Evolutionary conservation across 2,329 filamentous ascomycete species (phyloP).

Genomic region (Kalaharituber pfeilii): DNA sequence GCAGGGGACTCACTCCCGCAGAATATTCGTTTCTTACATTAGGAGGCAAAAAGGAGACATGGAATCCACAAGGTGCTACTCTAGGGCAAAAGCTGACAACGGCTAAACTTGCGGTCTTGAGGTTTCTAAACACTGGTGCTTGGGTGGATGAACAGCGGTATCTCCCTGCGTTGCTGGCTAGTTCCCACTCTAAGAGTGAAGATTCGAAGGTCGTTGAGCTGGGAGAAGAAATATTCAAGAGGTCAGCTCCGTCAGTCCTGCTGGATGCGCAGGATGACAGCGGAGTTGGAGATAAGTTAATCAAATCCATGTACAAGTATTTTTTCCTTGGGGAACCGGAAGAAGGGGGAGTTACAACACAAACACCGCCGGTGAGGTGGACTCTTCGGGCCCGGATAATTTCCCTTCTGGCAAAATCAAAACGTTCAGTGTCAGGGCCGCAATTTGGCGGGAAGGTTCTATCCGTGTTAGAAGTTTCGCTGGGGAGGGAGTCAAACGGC

Average conservation of each 20-base stretch:
- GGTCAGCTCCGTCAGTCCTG: constrained; percentile 47
- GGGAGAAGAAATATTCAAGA: constrained; percentile 79
- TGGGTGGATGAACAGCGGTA: constrained; percentile 74
- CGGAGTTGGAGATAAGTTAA: constrained; percentile 26
- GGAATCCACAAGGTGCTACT: constrained; percentile 7
- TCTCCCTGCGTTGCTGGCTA: constrained; percentile 64
- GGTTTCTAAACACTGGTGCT: constrained; percentile 64
- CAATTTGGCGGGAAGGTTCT: background rate
- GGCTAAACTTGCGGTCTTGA: constrained; percentile 50
- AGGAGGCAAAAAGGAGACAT: constrained; percentile 50
- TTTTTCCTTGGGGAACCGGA: constrained; percentile 37
- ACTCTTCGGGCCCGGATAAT: constrained; percentile 65
- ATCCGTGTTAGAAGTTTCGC: background rate
- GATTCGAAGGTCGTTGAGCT: constrained; percentile 61
- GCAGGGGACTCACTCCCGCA: constrained; percentile 44
- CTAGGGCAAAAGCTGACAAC: constrained; percentile 30
- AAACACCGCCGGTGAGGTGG: constrained; percentile 37
- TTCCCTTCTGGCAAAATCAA: constrained; percentile 57
- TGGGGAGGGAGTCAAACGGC: background rate
- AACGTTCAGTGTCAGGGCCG: constrained; percentile 32
- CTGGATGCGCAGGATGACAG: constrained; percentile 43
- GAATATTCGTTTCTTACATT: constrained; percentile 54
- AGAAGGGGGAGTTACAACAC: constrained; percentile 32
- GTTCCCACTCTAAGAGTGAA: constrained; percentile 46
- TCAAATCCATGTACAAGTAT: constrained; percentile 50